Conservation (phyloP, 2,329 filamentous ascomycete genomes). For the Fusarium drepaniforme region DNA sequence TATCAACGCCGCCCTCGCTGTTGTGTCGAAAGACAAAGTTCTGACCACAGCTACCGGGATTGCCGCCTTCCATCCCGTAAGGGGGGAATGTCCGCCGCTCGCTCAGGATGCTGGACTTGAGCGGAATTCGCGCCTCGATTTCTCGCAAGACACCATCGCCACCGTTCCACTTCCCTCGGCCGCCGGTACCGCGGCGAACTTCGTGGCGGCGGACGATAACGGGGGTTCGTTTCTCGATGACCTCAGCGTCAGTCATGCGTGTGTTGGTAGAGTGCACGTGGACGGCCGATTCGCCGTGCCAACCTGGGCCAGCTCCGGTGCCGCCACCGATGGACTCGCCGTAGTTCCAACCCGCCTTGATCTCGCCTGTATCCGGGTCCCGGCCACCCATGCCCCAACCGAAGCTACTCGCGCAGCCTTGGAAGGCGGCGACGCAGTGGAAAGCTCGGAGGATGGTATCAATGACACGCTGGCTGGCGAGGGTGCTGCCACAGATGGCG, state of each 20-base stretch:
- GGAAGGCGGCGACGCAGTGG: background rate
- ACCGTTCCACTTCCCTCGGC: background rate
- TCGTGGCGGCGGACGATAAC: background rate
- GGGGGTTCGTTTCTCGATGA: slow-evolving; percentile 59
- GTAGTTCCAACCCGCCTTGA: slow-evolving; percentile 80
- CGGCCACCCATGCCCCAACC: background rate
- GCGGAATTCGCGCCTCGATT: background rate
- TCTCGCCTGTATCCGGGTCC: background rate
- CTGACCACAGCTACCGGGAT: background rate
- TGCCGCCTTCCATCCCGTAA: background rate
- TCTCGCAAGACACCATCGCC: background rate
- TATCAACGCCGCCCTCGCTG: slow-evolving; percentile 56
- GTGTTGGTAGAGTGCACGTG: slow-evolving; percentile 91
- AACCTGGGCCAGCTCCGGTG: slow-evolving; percentile 77
- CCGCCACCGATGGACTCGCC: slow-evolving; percentile 89
- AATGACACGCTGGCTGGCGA: background rate
- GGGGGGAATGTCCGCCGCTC: background rate
- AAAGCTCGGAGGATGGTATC: background rate
- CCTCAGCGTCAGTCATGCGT: slow-evolving; percentile 82
- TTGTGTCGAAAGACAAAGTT: slow-evolving; percentile 58
- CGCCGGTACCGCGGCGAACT: background rate
- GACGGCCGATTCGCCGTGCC: slow-evolving; percentile 80
- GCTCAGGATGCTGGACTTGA: background rate
- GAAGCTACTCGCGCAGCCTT: background rate
- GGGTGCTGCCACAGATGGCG: background rate